Conservation (phyloP, 2,329 filamentous ascomycete species). For the Aphanoascus verrucosus region DNA sequence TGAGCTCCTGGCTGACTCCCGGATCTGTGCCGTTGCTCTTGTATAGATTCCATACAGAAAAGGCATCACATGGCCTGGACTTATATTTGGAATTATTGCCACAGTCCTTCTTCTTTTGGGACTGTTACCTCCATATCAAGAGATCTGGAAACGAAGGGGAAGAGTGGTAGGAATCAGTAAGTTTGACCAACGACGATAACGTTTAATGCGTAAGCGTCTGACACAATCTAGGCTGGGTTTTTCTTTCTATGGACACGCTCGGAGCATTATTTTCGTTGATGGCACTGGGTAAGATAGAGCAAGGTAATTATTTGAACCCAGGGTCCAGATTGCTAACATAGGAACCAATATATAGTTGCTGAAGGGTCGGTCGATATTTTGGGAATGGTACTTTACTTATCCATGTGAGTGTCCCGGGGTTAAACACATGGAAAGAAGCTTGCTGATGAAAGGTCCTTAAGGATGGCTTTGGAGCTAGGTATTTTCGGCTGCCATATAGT, state of each 20-base stretch:
- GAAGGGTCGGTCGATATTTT: conserved; percentile 53
- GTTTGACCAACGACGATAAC: conserved; percentile 15
- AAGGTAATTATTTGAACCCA: background rate
- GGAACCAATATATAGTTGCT: conserved; percentile 34
- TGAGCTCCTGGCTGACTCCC: too few species aligned
- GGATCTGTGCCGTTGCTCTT: background rate
- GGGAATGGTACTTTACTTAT: conserved; percentile 50
- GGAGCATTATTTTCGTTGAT: conserved; percentile 56
- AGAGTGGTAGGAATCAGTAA: conserved; percentile 51
- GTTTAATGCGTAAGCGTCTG: background rate
- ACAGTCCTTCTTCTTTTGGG: conserved; percentile 48
- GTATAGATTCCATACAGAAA: conserved; percentile 43
- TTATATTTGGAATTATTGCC: conserved; percentile 49
- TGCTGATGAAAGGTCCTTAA: conserved; percentile 20
- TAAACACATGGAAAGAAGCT: background rate
- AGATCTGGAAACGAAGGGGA: conserved; percentile 51
- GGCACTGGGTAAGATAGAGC: conserved; percentile 42
- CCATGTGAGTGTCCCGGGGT: conserved; percentile 41
- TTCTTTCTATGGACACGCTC: conserved; percentile 49
- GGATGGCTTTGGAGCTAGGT: conserved; percentile 48
- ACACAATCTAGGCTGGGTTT: conserved; percentile 40
- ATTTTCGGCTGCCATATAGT: conserved; percentile 51
- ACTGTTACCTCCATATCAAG: conserved; percentile 50
- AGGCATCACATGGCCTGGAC: conserved; percentile 45
- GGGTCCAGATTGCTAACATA: conserved; percentile 14